phyloP scores from a whole-genome alignment of 176 grass and related monocot genomes.

The Sorghum bicolor region DNA sequence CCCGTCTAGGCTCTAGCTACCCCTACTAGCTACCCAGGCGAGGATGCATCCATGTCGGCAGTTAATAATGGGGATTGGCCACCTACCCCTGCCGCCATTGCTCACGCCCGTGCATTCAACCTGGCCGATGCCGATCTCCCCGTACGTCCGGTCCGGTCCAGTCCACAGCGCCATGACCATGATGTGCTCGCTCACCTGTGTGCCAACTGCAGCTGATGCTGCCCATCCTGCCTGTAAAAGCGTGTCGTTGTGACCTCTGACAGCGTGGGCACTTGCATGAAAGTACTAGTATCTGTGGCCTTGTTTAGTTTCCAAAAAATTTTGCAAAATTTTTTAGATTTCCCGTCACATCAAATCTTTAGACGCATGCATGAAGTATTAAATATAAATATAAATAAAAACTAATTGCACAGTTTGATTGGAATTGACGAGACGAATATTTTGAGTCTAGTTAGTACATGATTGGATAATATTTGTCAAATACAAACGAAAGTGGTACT shows the following conservation, averaged over 20 bases:
- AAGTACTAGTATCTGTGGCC: neutral
- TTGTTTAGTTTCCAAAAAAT: too few species aligned
- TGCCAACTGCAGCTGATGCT: neutral
- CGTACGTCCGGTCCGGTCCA: conserved; percentile 13
- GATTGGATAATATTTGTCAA: too few species aligned
- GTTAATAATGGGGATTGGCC: conserved; percentile 44
- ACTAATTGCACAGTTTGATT: too few species aligned
- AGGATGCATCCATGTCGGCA: conserved; percentile 41
- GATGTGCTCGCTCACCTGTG: neutral
- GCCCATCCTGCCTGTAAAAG: neutral
- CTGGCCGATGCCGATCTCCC: neutral
- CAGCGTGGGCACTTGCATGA: neutral
- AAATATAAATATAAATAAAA: too few species aligned
- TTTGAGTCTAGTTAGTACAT: too few species aligned
- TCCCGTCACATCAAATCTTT: too few species aligned
- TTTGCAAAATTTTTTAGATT: too few species aligned
- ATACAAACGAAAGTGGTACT: too few species aligned
- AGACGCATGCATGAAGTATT: too few species aligned
- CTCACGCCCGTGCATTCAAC: conserved; percentile 22
- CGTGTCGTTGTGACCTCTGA: neutral
- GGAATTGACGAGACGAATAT: too few species aligned
- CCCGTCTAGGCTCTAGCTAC: neutral
- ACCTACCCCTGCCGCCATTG: conserved; percentile 42
- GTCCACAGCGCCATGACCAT: conserved; percentile 3
- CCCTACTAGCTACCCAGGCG: neutral